Evolutionary conservation across 495 filamentous ascomycete genomes (phyloP).

Genomic region (Cryomyces minteri): DNA sequence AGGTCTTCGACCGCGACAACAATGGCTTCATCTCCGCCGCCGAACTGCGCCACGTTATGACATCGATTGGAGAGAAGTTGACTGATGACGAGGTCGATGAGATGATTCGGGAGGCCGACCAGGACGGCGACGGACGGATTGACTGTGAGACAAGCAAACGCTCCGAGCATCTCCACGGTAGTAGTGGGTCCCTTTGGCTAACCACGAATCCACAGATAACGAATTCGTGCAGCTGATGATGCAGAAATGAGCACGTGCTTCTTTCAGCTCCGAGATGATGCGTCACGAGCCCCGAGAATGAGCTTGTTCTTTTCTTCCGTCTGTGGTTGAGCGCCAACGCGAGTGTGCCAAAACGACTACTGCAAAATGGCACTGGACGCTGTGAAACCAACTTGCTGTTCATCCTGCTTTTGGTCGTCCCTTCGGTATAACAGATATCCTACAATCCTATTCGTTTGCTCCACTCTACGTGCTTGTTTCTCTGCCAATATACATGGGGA

Average conservation of each 20-base stretch:
- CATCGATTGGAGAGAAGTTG: constrained; percentile 96
- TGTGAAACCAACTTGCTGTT: no score
- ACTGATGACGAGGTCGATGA: constrained; percentile 99
- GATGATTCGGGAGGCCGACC: constrained; percentile 99
- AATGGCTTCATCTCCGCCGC: constrained; percentile 98
- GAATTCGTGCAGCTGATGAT: constrained; percentile 99
- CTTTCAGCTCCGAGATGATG: no score
- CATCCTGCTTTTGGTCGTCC: no score
- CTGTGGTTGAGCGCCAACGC: no score
- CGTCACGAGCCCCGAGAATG: no score
- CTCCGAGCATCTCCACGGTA: background rate
- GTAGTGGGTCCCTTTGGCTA: constrained; percentile 10
- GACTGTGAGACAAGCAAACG: constrained; percentile 47
- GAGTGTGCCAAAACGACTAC: no score
- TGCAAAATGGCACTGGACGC: no score
- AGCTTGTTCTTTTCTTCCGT: no score
- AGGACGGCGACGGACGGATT: constrained; percentile 93
- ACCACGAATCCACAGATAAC: constrained; percentile 51
- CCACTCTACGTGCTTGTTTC: no score
- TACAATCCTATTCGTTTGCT: no score
- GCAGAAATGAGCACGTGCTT: constrained; percentile 61
- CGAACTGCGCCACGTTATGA: constrained; percentile 98
- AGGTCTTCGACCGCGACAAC: constrained; percentile 99
- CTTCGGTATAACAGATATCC: no score
- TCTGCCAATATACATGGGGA: no score